Conservation (phyloP, 345 rosid genomes). For the Citrus australasica region DNA sequence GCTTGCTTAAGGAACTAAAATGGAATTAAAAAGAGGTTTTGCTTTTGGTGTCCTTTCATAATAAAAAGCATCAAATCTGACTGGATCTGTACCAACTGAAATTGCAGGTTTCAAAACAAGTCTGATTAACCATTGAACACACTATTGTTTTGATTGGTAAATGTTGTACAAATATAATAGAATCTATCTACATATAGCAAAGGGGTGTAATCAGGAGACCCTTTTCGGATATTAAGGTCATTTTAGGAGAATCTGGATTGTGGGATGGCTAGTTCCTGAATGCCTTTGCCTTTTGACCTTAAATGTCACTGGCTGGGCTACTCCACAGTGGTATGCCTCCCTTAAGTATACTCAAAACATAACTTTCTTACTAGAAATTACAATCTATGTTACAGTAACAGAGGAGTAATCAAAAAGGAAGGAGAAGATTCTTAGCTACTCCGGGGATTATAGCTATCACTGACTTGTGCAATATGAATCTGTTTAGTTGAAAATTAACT, state of each 20-base stretch:
- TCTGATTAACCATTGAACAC: neutral
- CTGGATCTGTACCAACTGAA: too few relatives aligned
- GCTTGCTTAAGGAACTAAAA: too few relatives aligned
- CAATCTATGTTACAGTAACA: neutral
- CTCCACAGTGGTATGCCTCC: neutral
- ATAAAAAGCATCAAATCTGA: too few relatives aligned
- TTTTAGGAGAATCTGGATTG: neutral
- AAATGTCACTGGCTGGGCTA: neutral
- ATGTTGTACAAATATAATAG: neutral
- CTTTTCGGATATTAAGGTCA: neutral
- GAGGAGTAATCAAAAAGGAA: neutral
- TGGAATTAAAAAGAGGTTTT: too few relatives aligned
- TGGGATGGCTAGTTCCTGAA: conserved; percentile 1
- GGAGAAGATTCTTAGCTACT: neutral
- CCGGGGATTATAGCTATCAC: neutral
- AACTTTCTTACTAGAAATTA: neutral
- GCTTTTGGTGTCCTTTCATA: too few relatives aligned
- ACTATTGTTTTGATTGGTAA: too few relatives aligned
- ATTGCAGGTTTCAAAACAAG: too few relatives aligned
- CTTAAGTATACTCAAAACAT: neutral
- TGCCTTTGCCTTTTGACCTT: neutral
- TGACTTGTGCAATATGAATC: neutral
- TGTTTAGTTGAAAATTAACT: neutral
- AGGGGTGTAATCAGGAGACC: neutral
- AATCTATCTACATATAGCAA: neutral